Conservation (phyloP, 1,139 yeast genomes). For the Chernovozyma aurita region DNA sequence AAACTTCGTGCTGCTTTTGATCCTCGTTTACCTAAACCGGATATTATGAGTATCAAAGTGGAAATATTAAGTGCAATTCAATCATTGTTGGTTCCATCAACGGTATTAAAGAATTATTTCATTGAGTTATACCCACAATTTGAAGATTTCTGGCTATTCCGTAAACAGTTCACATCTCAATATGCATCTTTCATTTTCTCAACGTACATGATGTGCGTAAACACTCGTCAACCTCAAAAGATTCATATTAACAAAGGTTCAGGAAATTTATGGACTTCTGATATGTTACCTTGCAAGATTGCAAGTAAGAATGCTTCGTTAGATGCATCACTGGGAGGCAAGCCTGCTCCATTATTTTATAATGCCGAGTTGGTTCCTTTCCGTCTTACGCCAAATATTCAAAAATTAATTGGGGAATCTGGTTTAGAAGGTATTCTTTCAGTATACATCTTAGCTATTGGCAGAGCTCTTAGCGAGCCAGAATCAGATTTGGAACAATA, state of each 20-base stretch:
- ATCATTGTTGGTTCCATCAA: slow-evolving; percentile 78
- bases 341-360: slow-evolving; percentile 83
- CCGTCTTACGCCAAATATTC: slow-evolving; percentile 93
- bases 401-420: slow-evolving; percentile 87
- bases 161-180: slow-evolving; percentile 91
- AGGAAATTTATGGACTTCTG: slow-evolving; percentile 92
- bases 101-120: slow-evolving; percentile 68
- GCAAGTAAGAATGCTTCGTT: slow-evolving; percentile 59
- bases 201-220: slow-evolving; percentile 93
- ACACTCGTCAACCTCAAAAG: slow-evolving; percentile 91
- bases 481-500: slow-evolving; percentile 87
- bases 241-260: slow-evolving; percentile 76
- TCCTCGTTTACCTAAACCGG: slow-evolving; percentile 90
- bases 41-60: slow-evolving; percentile 79
- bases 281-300: slow-evolving; percentile 86
- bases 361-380: slow-evolving; percentile 96
- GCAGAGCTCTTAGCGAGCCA: slow-evolving; percentile 85
- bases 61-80: slow-evolving; percentile 91
- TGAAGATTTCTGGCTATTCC: slow-evolving; percentile 96
- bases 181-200: slow-evolving; percentile 93
- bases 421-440: slow-evolving; percentile 89
- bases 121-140: slow-evolving; percentile 65
- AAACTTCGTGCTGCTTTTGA: slow-evolving; percentile 91
- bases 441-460: slow-evolving; percentile 78
- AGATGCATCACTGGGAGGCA: slow-evolving; percentile 51